A percentile compares a stretch with the other conserved stretches of the same genome.
These are phyloP conservation scores for Plasmodium cynomolgi DNA, from an alignment of 169 alveolate genomes.

Conservation along the genomic window DNA sequence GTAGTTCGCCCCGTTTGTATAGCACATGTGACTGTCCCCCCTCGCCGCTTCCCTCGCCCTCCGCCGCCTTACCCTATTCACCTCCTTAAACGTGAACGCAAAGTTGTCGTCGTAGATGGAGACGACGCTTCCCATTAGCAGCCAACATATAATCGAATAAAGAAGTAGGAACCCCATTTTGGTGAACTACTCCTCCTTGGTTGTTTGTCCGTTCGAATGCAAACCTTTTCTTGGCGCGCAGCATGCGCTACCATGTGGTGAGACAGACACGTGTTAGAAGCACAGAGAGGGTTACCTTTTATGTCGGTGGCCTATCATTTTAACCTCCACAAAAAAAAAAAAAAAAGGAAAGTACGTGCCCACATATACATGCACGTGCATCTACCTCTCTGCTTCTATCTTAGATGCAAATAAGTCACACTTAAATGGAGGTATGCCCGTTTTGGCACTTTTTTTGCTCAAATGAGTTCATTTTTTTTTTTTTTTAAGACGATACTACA, in stretches of 20 bases:
- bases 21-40: not conserved
- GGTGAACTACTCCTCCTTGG: not conserved
- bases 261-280: not conserved
- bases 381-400: not conserved
- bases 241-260: not conserved
- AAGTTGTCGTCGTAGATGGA: constrained; percentile 38
- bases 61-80: not conserved
- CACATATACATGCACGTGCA: not conserved
- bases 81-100: constrained; percentile 34
- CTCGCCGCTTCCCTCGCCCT: not conserved
- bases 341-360: not conserved
- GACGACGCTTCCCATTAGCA: not conserved
- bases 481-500: not conserved
- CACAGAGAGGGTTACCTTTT: not conserved
- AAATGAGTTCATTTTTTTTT: not conserved
- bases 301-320: not conserved
- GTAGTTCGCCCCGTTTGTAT: not conserved
- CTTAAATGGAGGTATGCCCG: not conserved
- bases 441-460: not conserved
- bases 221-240: not conserved
- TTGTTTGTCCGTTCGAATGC: not conserved
- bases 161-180: constrained; percentile 31
- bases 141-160: not conserved
- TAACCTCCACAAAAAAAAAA: not conserved
- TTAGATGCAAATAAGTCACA: not conserved